Evolutionary conservation across 768 basidiomycete genomes (phyloP), one percentile per base, ranked within the genome.

Genomic region (Rhodotorula graminis): DNA sequence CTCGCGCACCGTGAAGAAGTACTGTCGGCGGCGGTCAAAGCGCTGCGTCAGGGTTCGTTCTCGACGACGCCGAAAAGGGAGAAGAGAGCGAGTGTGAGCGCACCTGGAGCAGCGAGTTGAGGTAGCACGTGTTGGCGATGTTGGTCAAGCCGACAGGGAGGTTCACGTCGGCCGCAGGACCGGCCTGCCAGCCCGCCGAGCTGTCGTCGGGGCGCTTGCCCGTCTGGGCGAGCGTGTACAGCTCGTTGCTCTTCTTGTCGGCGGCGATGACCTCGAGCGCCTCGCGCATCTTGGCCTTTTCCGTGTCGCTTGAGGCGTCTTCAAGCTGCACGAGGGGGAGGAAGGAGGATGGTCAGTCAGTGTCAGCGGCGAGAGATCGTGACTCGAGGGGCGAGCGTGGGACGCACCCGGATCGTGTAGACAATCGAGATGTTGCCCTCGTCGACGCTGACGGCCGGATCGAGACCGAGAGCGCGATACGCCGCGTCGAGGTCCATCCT

Each of bases 1-100:
- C 49, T 93, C 91, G 78, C 87, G 90, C 81, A 96, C 92, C n/a
- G 93, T 95, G 80, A 93, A 95, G 80, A 96, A 94, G 80, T 95
- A 96, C 89, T 95, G 44, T n/a, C n/a, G n/a, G n/a, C n/a, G n/a
- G n/a, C 79, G 44, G 14, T 2, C 7, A 9, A 14, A 12, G 6
- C 2, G 44, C 12, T 5, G 18, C 6, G 44, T 46, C 44, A 46
- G 44, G 12, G 44, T 14, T 46, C 44, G 44, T 12, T 46, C 44
- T 7, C 18, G 44, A 12, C 12, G 14, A 14, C 44, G 15, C 5
- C 44, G 44, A 12, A 12, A 12, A 12, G 18, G 14, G 18, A 12
- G 44, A 18, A 5, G 44, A 46, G 44, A n/a, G n/a, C n/a, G n/a
- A n/a, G n/a, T n/a, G n/a, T n/a, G n/a, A n/a, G 44, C 44, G 44